A percentile compares a stretch with the other conserved stretches of the same genome.
Evolutionary conservation across 208 protist genomes (phyloP).

Genomic region (Trypanosoma boissoni): DNA sequence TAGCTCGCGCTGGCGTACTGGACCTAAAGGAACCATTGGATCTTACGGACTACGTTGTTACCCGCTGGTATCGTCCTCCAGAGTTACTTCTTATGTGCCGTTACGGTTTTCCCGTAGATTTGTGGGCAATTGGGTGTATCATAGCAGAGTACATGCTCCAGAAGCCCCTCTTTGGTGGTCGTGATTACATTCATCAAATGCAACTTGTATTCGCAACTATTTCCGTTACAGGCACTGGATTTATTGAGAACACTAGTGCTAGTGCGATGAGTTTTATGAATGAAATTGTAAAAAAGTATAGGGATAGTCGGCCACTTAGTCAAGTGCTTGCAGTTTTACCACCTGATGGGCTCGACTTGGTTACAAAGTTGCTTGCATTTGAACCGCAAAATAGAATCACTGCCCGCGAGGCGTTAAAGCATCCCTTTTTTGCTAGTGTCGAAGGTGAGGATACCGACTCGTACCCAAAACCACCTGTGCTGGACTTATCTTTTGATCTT

Average conservation of each 20-base stretch:
- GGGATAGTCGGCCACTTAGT: slow-evolving; percentile 48
- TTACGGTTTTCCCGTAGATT: slow-evolving; percentile 92
- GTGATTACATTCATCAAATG: slow-evolving; percentile 89
- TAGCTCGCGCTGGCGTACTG: slow-evolving; percentile 75
- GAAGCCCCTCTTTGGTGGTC: slow-evolving; percentile 78
- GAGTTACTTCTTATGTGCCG: slow-evolving; percentile 97
- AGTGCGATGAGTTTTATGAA: slow-evolving; percentile 54
- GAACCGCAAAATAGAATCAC: slow-evolving; percentile 90
- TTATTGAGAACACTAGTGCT: slow-evolving; percentile 48
- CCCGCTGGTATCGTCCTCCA: slow-evolving; percentile 99
- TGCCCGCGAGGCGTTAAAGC: slow-evolving; percentile 73
- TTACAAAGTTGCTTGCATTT: slow-evolving; percentile 90
- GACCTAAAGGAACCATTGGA: slow-evolving; percentile 68
- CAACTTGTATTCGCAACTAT: slow-evolving; percentile 83
- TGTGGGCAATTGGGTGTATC: slow-evolving; percentile 99
- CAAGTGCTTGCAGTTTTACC: slow-evolving; percentile 50
- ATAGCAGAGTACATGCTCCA: slow-evolving; percentile 96
- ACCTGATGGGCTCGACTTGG: slow-evolving; percentile 79
- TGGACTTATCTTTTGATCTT: slow-evolving; percentile 80
- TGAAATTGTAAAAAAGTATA: slow-evolving; percentile 73
- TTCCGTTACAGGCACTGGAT: slow-evolving; percentile 59
- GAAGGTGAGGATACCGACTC: slow-evolving; percentile 36
- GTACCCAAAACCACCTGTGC: slow-evolving; percentile 36
- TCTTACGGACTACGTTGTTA: slow-evolving; percentile 97
- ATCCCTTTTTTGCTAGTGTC: slow-evolving; percentile 80